Conservation (phyloP, 2,329 filamentous ascomycete species). For the Volutella citrinella region DNA sequence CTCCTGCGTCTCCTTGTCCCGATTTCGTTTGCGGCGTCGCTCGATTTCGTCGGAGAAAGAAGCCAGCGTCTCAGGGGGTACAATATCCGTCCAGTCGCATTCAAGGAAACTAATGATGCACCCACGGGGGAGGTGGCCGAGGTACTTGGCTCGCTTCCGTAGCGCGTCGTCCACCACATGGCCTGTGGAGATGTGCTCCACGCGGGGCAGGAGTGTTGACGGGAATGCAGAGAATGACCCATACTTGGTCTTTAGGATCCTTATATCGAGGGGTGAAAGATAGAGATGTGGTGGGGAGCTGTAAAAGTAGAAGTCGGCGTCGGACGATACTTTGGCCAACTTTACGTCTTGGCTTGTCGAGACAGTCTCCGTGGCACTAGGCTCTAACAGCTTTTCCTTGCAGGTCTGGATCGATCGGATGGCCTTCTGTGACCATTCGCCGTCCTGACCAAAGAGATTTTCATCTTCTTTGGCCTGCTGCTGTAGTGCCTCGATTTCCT, state of each 20-base stretch:
- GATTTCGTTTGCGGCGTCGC: slow-evolving; percentile 69
- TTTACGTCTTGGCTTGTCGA: slow-evolving; percentile 10
- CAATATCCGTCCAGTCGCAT: slow-evolving; percentile 92
- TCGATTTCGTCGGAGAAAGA: slow-evolving; percentile 76
- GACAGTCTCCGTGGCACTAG: slow-evolving; percentile 27
- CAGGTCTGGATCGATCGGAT: slow-evolving; percentile 69
- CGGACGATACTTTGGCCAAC: slow-evolving; percentile 26
- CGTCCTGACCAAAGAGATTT: slow-evolving; percentile 84
- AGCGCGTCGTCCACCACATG: slow-evolving; percentile 84
- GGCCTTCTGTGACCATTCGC: slow-evolving; percentile 88
- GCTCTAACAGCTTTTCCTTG: slow-evolving; percentile 66
- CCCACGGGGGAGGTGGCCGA: slow-evolving; percentile 83
- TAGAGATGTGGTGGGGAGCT: slow-evolving; percentile 85
- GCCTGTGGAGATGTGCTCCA: slow-evolving; percentile 85
- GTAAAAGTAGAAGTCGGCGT: slow-evolving; percentile 77
- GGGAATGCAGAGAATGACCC: slow-evolving; percentile 80
- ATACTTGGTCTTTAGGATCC: slow-evolving; percentile 86
- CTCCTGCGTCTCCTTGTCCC: slow-evolving; percentile 80
- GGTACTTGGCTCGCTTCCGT: slow-evolving; percentile 80
- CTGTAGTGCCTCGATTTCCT: slow-evolving; percentile 71
- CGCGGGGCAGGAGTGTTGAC: slow-evolving; percentile 77
- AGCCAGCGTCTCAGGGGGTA: slow-evolving; percentile 70
- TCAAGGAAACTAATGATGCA: slow-evolving; percentile 89
- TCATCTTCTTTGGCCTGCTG: slow-evolving; percentile 86
- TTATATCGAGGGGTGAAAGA: slow-evolving; percentile 84